These are phyloP conservation scores for Coniosporium apollinis DNA, from an alignment of 495 filamentous ascomycete genomes.

Conservation along the genomic window DNA sequence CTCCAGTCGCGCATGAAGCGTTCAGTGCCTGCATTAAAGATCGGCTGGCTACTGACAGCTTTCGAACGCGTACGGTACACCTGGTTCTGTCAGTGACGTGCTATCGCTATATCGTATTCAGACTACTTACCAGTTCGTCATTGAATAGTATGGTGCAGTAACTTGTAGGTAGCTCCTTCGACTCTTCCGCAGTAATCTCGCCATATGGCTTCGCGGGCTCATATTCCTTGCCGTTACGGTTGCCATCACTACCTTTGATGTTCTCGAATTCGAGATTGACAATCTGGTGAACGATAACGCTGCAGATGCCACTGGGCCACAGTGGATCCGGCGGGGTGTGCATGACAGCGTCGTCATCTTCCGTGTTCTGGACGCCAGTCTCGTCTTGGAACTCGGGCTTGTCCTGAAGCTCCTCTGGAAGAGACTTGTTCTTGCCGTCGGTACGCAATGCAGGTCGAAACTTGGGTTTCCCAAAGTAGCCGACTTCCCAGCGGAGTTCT, in stretches of 20 bases:
- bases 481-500: conserved; percentile 88
- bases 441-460: conserved; percentile 68
- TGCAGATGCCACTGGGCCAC: conserved; percentile 78
- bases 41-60: conserved; percentile 80
- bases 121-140: conserved; percentile 50
- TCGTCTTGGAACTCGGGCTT: conserved; percentile 73
- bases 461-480: conserved; percentile 79
- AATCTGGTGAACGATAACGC: conserved; percentile 79
- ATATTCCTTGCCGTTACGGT: conserved; percentile 64
- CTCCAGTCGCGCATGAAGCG: conserved; percentile 92
- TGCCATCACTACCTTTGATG: conserved; percentile 52
- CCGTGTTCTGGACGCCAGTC: conserved; percentile 59
- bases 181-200: conserved; percentile 65
- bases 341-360: conserved; percentile 64
- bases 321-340: conserved; percentile 87
- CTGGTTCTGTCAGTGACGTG: conserved; percentile 17
- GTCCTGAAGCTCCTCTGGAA: conserved; percentile 56
- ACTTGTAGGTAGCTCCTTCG: conserved; percentile 60
- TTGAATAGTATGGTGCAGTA: conserved; percentile 88
- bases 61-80: conserved; percentile 82
- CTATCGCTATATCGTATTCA: too few species aligned
- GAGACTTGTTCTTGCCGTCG: conserved; percentile 62
- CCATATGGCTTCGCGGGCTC: conserved; percentile 81
- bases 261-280: conserved; percentile 83
- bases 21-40: conserved; percentile 93